Evolutionary conservation across 1,284 basidiomycete species (phyloP).

Genomic region (Ustilago sp.): DNA sequence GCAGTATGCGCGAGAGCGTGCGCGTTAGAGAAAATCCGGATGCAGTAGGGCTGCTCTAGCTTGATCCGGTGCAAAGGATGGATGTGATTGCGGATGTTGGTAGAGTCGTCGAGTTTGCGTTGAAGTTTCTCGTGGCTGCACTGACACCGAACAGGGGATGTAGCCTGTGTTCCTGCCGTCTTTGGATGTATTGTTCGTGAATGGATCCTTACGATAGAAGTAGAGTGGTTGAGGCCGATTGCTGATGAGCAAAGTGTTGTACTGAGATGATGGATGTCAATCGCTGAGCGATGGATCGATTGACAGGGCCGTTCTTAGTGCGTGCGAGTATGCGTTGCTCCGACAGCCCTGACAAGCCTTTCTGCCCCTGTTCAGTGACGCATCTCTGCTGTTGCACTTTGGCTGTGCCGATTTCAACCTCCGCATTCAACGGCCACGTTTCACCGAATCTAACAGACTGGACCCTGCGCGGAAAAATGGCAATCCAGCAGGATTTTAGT

Average conservation of each 20-base stretch:
- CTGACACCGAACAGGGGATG: too few relatives aligned
- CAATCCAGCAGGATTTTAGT: neutral
- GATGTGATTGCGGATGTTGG: too few relatives aligned
- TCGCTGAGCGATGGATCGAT: neutral
- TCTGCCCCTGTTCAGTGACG: constrained; percentile 41
- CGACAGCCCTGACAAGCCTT: neutral
- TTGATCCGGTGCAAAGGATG: neutral
- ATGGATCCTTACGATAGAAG: neutral
- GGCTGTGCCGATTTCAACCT: constrained; percentile 11
- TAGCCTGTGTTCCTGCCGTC: too few relatives aligned
- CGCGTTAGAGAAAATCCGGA: too few relatives aligned
- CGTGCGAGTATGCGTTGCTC: neutral
- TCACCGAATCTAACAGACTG: neutral
- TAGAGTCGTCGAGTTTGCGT: neutral
- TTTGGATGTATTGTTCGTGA: neutral
- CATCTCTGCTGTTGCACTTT: constrained; percentile 17
- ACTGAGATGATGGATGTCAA: constrained; percentile 19
- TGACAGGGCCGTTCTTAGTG: constrained; percentile 4
- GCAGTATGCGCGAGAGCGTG: too few relatives aligned
- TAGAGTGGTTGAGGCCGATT: neutral
- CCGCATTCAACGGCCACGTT: constrained; percentile 13
- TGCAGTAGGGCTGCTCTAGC: neutral
- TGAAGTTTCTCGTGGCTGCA: neutral
- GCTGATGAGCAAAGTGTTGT: neutral
- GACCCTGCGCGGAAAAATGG: neutral